These are phyloP conservation scores for Rosa lucieae DNA, from an alignment of 306 rosid genomes.

Conservation along the genomic window DNA sequence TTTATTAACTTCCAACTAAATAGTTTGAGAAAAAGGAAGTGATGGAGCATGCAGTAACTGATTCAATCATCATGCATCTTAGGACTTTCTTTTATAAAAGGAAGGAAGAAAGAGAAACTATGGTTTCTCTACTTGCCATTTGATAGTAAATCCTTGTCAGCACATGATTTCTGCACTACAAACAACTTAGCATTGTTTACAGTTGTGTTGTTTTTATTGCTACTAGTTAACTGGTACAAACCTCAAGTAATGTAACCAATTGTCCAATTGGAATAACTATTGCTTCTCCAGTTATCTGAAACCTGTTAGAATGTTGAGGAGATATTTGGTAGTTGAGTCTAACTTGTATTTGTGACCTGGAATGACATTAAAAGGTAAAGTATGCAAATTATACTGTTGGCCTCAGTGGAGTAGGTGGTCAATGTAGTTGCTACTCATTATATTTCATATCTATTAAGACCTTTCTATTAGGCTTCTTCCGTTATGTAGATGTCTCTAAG, in stretches of 20 bases:
- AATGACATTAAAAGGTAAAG: background rate
- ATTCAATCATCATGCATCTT: background rate
- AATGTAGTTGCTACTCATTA: too few relatives aligned
- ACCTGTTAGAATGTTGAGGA: background rate
- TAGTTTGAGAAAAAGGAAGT: background rate
- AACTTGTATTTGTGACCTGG: background rate
- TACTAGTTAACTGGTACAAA: background rate
- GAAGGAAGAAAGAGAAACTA: too few relatives aligned
- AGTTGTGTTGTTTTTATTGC: background rate
- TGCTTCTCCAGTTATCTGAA: background rate
- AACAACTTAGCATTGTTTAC: too few relatives aligned
- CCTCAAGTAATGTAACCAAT: background rate
- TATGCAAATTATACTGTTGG: too few relatives aligned
- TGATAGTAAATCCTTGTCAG: background rate
- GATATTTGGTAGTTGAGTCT: background rate
- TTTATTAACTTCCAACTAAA: slow-evolving; percentile 3
- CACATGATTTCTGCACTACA: background rate
- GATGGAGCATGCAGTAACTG: background rate
- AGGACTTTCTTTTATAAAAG: too few relatives aligned
- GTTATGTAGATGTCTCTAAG: background rate
- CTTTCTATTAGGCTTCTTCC: background rate
- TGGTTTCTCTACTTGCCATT: too few relatives aligned
- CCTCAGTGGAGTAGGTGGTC: background rate
- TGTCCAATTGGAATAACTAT: background rate
- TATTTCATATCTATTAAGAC: background rate